A percentile compares a stretch with the other conserved stretches of the same genome.
phyloP scores from a whole-genome alignment of 306 rosid genomes.

The Medicago arabica region DNA sequence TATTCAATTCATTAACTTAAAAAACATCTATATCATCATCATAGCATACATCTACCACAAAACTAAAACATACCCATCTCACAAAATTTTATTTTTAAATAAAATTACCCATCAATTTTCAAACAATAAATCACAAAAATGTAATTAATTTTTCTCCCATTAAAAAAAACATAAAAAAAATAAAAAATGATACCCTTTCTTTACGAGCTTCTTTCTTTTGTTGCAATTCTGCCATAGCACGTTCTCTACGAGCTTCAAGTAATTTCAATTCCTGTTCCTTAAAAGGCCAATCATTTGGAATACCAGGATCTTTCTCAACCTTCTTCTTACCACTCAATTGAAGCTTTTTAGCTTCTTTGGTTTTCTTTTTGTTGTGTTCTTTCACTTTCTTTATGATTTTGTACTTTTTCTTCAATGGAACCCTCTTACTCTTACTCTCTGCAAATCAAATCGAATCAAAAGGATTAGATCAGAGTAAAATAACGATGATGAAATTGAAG shows the following conservation, averaged over 20 bases:
- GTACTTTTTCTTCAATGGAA: constrained; percentile 80
- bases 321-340: constrained; percentile 57
- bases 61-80: background rate
- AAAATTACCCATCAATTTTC: background rate
- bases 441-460: constrained; percentile 19
- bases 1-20: no score
- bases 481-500: background rate
- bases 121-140: background rate
- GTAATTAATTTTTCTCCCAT: background rate
- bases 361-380: constrained; percentile 84
- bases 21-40: background rate
- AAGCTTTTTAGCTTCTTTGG: constrained; percentile 93
- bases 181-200: constrained; percentile 81
- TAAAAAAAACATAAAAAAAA: background rate
- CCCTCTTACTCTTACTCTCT: constrained; percentile 99
- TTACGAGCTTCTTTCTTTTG: constrained; percentile 90
- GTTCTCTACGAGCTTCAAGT: constrained; percentile 82
- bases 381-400: constrained; percentile 85
- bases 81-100: background rate
- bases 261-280: constrained; percentile 96
- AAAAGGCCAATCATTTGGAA: constrained; percentile 98
- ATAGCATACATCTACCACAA: background rate
- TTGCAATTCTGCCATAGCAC: constrained; percentile 72
- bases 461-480: no score
- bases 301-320: constrained; percentile 97